Base-by-base conservation (phyloP, 2,329 filamentous ascomycete genomes). In the Trichophyton schoenleinii region DNA sequence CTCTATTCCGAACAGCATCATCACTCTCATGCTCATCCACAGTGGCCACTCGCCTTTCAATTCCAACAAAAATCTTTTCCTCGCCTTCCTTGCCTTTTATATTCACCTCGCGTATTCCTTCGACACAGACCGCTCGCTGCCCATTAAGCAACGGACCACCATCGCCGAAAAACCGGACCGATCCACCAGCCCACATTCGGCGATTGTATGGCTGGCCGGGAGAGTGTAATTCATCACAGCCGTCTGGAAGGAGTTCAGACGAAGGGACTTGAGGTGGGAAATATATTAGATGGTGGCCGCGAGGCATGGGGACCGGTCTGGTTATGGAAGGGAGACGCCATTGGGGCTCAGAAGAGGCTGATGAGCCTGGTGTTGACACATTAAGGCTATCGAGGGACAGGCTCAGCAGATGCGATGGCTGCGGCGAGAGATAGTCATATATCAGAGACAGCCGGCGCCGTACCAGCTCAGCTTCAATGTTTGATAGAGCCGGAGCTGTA, bases 161-260 rank as follows among this genome's bases (percentile, higher is more conserved):
- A 58, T 70, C 64, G 18, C 66, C 64, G 36, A 71, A 63, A 66
- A 88, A 88, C 1, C 70, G 70, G 7, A 96, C 74, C 46, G 81
- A 80, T 0, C 92, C 94, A 36, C 91, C 91, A 13, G 89, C 89
- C 94, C 94, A 99, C 77, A 99, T 84, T 18, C 94, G 85, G 22
- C 88, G 82, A 58, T 80, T 80, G 71, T 88, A 96, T 0, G 85
- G 84, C 3, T 71, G 70, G 1, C 87, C 89, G 0, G 92, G 92
- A 25, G 80, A 85, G 70, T 96, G 90, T 60, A 87, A 79, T 3
- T 83, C 78, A 71, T 97, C 92, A 0, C 91, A 95, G 62, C 94
- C 92, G 75, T 99, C 94, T 1, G 84, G 78, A 18, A 90, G 80
- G 49, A 97, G 81, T 38, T 78, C 67, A 6, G 80, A 82, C 13